Conservation (phyloP, 352 stramenopile species). For the Phytopythium montanum region DNA sequence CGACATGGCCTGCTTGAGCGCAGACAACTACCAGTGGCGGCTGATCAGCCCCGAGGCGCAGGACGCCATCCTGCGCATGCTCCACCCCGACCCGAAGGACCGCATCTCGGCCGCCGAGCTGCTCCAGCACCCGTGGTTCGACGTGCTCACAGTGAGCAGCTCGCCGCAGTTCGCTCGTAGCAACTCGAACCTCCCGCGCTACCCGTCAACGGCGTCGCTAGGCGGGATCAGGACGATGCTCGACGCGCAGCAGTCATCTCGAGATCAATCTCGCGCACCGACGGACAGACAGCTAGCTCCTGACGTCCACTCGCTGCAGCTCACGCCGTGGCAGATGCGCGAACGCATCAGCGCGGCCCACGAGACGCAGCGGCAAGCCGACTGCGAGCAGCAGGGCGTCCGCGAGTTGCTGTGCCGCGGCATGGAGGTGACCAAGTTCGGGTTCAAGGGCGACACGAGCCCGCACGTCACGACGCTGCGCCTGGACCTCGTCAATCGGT, state of each 20-base stretch:
- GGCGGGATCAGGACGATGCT: slow-evolving; percentile 1
- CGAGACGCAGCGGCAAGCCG: slow-evolving; percentile 31
- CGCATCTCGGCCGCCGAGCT: slow-evolving; percentile 64
- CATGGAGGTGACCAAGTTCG: slow-evolving; percentile 62
- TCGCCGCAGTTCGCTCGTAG: not conserved
- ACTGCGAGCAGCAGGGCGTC: slow-evolving; percentile 63
- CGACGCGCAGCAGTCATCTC: not conserved
- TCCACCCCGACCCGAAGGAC: slow-evolving; percentile 38
- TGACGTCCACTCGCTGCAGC: slow-evolving; percentile 11
- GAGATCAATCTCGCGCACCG: not conserved
- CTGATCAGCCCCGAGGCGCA: slow-evolving; percentile 48
- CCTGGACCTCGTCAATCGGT: slow-evolving; percentile 54
- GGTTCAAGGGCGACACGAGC: slow-evolving; percentile 32
- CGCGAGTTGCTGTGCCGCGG: slow-evolving; percentile 56
- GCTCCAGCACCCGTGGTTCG: slow-evolving; percentile 64
- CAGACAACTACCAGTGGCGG: slow-evolving; percentile 54
- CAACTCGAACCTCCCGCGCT: not conserved
- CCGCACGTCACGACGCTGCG: slow-evolving; percentile 41
- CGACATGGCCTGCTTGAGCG: slow-evolving; percentile 76
- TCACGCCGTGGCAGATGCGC: slow-evolving; percentile 10
- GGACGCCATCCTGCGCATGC: slow-evolving; percentile 60
- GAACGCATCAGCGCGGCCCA: slow-evolving; percentile 13
- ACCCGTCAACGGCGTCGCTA: not conserved
- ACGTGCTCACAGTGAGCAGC: slow-evolving; percentile 6
- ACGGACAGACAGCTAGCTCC: slow-evolving; percentile 4